Evolutionary conservation across 2,329 filamentous ascomycete genomes (phyloP).

Genomic region (Neofusicoccum laricinum): DNA sequence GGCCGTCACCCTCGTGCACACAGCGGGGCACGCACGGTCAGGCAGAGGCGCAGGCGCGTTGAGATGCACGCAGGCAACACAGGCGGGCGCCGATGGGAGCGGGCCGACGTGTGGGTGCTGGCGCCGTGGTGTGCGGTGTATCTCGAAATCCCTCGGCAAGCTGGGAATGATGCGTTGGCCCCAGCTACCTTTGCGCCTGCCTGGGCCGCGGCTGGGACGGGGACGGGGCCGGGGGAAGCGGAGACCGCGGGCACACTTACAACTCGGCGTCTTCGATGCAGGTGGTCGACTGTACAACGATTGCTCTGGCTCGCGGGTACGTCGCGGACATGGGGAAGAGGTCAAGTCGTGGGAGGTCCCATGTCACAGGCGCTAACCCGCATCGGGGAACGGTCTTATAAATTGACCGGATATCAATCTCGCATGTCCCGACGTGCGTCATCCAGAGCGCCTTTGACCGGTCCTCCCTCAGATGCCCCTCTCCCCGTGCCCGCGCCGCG

Average conservation of each 20-base stretch:
- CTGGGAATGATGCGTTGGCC: conserved; percentile 15
- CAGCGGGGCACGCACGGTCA: not conserved
- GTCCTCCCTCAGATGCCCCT: conserved; percentile 2
- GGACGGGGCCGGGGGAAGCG: not conserved
- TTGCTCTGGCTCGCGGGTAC: conserved; percentile 9
- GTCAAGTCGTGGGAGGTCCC: conserved; percentile 16
- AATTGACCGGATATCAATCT: conserved; percentile 16
- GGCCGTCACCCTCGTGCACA: not conserved
- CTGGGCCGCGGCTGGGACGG: not conserved
- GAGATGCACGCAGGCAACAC: conserved; percentile 9
- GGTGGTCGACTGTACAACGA: conserved; percentile 6
- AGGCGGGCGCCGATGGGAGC: conserved; percentile 14
- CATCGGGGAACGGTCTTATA: conserved; percentile 15
- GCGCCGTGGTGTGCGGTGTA: conserved; percentile 14
- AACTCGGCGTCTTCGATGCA: conserved; percentile 9
- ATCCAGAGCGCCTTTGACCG: conserved; percentile 1
- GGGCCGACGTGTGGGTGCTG: conserved; percentile 10
- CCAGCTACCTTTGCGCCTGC: conserved; percentile 10
- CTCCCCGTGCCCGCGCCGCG: not conserved
- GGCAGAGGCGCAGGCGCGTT: not conserved
- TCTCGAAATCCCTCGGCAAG: conserved; percentile 16
- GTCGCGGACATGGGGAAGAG: conserved; percentile 17
- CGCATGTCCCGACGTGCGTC: conserved; percentile 5
- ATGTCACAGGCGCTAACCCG: conserved; percentile 2
- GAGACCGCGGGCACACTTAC: not conserved